Evolutionary conservation across 164 flowering plant species (phyloP), one percentile per base, ranked within the genome.

Genomic region (Paratinospora sagittata): DNA sequence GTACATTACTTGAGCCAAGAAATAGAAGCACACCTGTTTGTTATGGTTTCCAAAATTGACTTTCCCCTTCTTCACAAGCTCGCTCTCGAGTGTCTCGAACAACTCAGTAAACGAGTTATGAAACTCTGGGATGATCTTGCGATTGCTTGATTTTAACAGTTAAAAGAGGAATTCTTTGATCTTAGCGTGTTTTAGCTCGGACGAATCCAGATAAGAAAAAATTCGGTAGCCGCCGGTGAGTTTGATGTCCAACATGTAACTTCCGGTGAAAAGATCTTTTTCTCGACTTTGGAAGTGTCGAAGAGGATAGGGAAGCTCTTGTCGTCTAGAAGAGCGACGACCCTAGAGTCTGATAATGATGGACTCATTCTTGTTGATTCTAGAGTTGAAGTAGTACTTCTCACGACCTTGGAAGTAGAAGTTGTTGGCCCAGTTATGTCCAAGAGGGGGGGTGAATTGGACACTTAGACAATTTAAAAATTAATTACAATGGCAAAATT

Each of bases 371-470:
- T 72, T 76, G 2, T 65, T 58, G 17, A 69, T 11, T 63, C 45
- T 47, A 9, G 73, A 67, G 21, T 69, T 64, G 73, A 76, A 76
- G 65, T 52, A 76, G 1, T n/a, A n/a, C n/a, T 27, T 27, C 0
- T 76, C 70, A 5, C 72, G n/a, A 6, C 79, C 79, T 64, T 72
- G 65, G 62, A 52, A 68, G 62, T 76, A 76, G n/a, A n/a, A n/a
- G n/a, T n/a, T n/a, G n/a, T n/a, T n/a, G n/a, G n/a, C n/a, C n/a
- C n/a, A n/a, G n/a, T n/a, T n/a, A n/a, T n/a, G n/a, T n/a, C n/a
- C n/a, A n/a, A n/a, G n/a, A n/a, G n/a, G n/a, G n/a, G n/a, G n/a
- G n/a, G n/a, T n/a, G n/a, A n/a, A n/a, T n/a, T n/a, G n/a, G n/a
- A n/a, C n/a, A n/a, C n/a, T n/a, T n/a, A n/a, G n/a, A n/a, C n/a